phyloP scores from a whole-genome alignment of 2,329 filamentous ascomycete species.

The Clarireedia paspali region DNA sequence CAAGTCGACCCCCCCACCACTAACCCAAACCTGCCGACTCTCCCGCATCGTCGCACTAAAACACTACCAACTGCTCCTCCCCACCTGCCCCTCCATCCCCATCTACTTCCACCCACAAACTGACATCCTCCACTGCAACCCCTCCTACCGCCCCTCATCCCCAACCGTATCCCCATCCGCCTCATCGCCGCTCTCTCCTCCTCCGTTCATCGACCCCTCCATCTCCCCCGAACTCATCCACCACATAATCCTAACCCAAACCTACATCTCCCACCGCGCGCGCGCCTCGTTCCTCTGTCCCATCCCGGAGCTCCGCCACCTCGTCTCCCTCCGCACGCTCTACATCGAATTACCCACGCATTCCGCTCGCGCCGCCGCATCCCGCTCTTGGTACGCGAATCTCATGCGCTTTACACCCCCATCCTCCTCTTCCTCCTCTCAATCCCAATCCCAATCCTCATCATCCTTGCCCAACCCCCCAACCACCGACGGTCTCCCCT shows the following conservation, averaged over 20 bases:
- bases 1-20: background rate
- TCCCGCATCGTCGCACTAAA: constrained; percentile 1
- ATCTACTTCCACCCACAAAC: background rate
- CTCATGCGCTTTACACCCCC: background rate
- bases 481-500: background rate
- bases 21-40: background rate
- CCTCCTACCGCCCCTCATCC: background rate
- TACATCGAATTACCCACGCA: constrained; percentile 2
- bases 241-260: constrained; percentile 3
- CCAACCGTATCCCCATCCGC: background rate
- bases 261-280: background rate
- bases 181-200: background rate
- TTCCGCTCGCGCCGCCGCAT: background rate
- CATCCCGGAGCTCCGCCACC: background rate
- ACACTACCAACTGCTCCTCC: background rate
- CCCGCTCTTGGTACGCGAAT: background rate
- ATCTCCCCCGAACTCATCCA: background rate
- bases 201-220: background rate
- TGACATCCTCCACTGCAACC: constrained; percentile 1
- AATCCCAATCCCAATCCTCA: no score
- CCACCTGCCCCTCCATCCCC: background rate
- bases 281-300: background rate
- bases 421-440: background rate
- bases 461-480: background rate
- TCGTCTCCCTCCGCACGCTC: background rate